Conservation (phyloP, 106 monocot species). For the Dendrobium chrysotoxum region DNA sequence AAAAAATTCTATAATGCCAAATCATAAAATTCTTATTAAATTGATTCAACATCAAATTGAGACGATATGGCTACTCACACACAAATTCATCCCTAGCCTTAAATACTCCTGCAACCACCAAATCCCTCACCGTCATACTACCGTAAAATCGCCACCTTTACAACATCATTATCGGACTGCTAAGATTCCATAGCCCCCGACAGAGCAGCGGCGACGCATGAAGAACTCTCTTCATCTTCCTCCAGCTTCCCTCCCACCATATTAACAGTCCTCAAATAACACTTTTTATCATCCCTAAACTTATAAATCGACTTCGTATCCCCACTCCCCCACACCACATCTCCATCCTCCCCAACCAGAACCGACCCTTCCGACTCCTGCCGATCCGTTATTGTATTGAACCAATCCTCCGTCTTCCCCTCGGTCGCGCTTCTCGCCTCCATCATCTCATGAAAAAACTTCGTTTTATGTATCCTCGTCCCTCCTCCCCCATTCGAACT, state of each 20-base stretch:
- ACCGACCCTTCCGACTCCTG: slow-evolving; percentile 35
- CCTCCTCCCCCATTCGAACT: slow-evolving; percentile 18
- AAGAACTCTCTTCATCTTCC: slow-evolving; percentile 14
- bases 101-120: too few relatives aligned
- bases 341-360: slow-evolving; percentile 17
- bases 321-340: slow-evolving; percentile 18
- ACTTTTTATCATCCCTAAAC: slow-evolving; percentile 24
- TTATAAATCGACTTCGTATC: slow-evolving; percentile 31
- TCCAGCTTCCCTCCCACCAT: slow-evolving; percentile 17
- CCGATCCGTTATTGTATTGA: slow-evolving; percentile 19
- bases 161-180: too few relatives aligned
- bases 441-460: slow-evolving; percentile 24
- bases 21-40: too few relatives aligned
- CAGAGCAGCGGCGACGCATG: not conserved
- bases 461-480: slow-evolving; percentile 15
- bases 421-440: slow-evolving; percentile 7
- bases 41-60: too few relatives aligned
- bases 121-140: too few relatives aligned
- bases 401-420: slow-evolving; percentile 7
- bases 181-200: not conserved
- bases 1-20: too few relatives aligned
- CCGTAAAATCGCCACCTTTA: too few relatives aligned
- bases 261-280: slow-evolving; percentile 32
- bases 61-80: too few relatives aligned
- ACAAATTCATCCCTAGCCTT: too few relatives aligned